Percentiles rank a stretch among this genome's conserved stretches.
phyloP scores from a whole-genome alignment of 768 basidiomycete species.

The Melanogaster broomeanus region DNA sequence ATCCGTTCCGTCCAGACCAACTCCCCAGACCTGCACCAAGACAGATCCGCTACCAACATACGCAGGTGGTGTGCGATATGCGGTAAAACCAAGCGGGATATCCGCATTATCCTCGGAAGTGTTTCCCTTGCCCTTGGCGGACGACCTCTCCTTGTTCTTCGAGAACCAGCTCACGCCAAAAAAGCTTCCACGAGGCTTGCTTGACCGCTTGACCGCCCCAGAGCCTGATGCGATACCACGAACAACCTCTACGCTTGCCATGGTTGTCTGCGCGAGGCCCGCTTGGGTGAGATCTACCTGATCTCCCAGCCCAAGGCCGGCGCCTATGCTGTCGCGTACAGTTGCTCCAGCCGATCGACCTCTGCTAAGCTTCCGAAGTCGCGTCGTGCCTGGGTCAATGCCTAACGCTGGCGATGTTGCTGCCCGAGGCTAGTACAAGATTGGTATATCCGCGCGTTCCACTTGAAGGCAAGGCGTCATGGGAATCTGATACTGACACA shows the following conservation, averaged over 20 bases:
- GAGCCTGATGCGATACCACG: slow-evolving; percentile 45
- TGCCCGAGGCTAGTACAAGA: slow-evolving; percentile 51
- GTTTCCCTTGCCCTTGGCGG: slow-evolving; percentile 11
- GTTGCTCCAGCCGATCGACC: slow-evolving; percentile 8
- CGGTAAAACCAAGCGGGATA: slow-evolving; percentile 61
- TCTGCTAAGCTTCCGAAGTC: slow-evolving; percentile 28
- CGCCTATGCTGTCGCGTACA: slow-evolving; percentile 24
- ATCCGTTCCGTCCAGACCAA: slow-evolving; percentile 79
- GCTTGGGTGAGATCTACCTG: slow-evolving; percentile 72
- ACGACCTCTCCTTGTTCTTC: slow-evolving; percentile 20
- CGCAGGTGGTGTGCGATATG: slow-evolving; percentile 70
- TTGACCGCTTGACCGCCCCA: slow-evolving; percentile 11
- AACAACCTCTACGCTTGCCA: slow-evolving; percentile 85
- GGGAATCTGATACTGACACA: slow-evolving; percentile 25
- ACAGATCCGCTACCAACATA: slow-evolving; percentile 70
- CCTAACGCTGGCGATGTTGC: slow-evolving; percentile 21
- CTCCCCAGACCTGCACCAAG: slow-evolving; percentile 89
- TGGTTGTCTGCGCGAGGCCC: slow-evolving; percentile 83
- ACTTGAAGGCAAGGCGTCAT: slow-evolving; percentile 38
- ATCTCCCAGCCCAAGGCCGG: slow-evolving; percentile 38
- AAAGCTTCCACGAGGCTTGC: slow-evolving; percentile 21
- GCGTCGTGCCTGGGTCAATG: slow-evolving; percentile 10
- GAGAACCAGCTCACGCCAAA: slow-evolving; percentile 32
- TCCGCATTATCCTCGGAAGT: slow-evolving; percentile 13
- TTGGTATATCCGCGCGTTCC: slow-evolving; percentile 60